Evolutionary conservation across 306 rosid genomes (phyloP).

Genomic region (Myrica gale): DNA sequence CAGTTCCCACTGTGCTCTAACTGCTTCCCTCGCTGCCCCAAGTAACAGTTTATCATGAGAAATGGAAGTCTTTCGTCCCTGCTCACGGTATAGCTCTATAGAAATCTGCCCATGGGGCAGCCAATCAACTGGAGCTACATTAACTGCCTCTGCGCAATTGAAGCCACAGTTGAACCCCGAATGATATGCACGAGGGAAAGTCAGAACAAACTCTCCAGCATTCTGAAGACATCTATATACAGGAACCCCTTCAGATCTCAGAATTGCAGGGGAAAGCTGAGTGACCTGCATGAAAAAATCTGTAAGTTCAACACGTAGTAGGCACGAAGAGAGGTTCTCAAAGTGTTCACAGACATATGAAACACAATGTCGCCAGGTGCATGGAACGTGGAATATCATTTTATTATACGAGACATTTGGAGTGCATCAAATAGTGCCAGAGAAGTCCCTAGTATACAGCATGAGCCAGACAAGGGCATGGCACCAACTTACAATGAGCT

Average conservation of each 20-base stretch:
- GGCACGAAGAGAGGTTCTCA: too few relatives aligned
- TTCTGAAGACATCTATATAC: conserved; percentile 94
- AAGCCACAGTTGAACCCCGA: conserved; percentile 97
- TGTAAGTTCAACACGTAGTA: conserved; percentile 27
- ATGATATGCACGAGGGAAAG: conserved; percentile 99
- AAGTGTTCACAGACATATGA: too few relatives aligned
- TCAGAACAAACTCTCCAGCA: conserved; percentile 93
- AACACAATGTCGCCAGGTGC: too few relatives aligned
- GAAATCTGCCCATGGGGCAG: conserved; percentile 95
- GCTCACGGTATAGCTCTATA: conserved; percentile 75
- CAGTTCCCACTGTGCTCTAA: conserved; percentile 95
- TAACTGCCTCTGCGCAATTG: conserved; percentile 99
- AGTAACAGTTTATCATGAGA: conserved; percentile 94
- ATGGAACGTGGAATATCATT: too few relatives aligned
- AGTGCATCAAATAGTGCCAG: too few relatives aligned
- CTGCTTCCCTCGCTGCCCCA: conserved; percentile 99
- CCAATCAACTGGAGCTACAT: conserved; percentile 99
- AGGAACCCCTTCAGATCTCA: conserved; percentile 87
- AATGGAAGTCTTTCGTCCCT: conserved; percentile 90
- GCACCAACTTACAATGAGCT: too few relatives aligned
- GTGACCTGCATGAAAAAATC: conserved; percentile 65
- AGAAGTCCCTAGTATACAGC: too few relatives aligned
- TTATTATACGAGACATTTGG: too few relatives aligned
- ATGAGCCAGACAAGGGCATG: too few relatives aligned
- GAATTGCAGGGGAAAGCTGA: conserved; percentile 92